A percentile compares a stretch with the other conserved stretches of the same genome.
Conservation (phyloP, 176 grass and related monocot species). For the Musa acuminata region DNA sequence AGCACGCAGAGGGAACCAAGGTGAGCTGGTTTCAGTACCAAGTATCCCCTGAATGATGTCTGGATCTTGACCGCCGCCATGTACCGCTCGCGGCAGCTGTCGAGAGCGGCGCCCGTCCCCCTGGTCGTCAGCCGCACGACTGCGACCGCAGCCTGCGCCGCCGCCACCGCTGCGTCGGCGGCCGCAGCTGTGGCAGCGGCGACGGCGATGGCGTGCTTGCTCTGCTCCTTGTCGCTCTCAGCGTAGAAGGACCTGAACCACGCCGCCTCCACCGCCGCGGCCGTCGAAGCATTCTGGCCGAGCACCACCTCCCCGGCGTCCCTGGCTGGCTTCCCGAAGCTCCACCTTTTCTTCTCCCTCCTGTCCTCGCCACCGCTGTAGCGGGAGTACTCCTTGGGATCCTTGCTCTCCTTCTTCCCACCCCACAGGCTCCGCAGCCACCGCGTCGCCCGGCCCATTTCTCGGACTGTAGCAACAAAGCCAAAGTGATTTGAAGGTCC, state of each 20-base stretch:
- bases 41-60: constrained; percentile 72
- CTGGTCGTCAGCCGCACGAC: constrained; percentile 29
- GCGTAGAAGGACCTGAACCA: constrained; percentile 16
- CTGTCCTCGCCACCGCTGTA: background rate
- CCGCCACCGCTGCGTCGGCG: constrained; percentile 10
- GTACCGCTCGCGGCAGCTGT: constrained; percentile 3
- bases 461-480: background rate
- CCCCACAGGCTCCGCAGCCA: constrained; percentile 63
- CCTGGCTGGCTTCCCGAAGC: constrained; percentile 49
- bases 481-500: background rate
- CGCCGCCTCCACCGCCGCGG: constrained; percentile 6
- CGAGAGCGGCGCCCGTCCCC: constrained; percentile 13
- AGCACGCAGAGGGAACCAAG: background rate
- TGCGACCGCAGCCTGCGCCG: constrained; percentile 12
- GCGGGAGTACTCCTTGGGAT: constrained; percentile 10
- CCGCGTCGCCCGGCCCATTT: constrained; percentile 52
- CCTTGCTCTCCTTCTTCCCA: constrained; percentile 37
- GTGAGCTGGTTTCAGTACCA: constrained; percentile 32
- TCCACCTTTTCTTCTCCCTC: constrained; percentile 70
- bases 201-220: constrained; percentile 20
- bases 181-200: constrained; percentile 13
- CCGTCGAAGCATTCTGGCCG: constrained; percentile 14
- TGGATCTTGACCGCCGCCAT: constrained; percentile 57
- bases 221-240: constrained; percentile 15
- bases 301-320: constrained; percentile 16